Evolutionary conservation across 495 filamentous ascomycete species (phyloP).

Genomic region (Penicillium psychrofluorescens): DNA sequence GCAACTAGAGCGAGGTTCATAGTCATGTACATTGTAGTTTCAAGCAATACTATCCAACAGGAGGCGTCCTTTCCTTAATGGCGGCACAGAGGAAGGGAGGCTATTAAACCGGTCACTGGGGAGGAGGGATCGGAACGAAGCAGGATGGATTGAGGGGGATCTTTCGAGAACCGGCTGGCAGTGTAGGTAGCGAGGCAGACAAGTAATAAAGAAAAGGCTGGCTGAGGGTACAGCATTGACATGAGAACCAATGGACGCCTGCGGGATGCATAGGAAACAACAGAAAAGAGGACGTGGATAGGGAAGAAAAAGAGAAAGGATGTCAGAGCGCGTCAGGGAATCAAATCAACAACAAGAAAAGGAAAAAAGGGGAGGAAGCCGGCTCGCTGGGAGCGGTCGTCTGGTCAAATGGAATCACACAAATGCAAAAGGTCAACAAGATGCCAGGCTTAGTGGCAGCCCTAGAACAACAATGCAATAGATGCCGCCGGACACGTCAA

Average conservation of each 20-base stretch:
- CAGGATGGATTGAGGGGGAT: too few species aligned
- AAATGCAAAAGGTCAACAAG: constrained; percentile 14
- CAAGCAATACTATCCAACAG: too few species aligned
- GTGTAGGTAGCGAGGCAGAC: constrained; percentile 10
- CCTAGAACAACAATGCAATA: constrained; percentile 14
- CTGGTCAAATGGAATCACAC: constrained; percentile 17
- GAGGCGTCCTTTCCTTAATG: too few species aligned
- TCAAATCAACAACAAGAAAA: constrained; percentile 17
- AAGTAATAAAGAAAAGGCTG: constrained; percentile 12
- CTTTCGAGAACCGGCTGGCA: constrained; percentile 2
- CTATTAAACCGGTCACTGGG: constrained; percentile 1
- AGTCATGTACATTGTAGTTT: constrained; percentile 28
- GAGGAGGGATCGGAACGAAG: too few species aligned
- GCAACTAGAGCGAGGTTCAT: neutral
- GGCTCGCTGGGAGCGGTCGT: constrained; percentile 28
- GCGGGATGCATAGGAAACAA: constrained; percentile 32
- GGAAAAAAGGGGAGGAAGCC: constrained; percentile 26
- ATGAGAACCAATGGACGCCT: constrained; percentile 40
- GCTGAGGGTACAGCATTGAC: constrained; percentile 21
- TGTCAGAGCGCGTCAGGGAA: constrained; percentile 21
- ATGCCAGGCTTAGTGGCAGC: constrained; percentile 3
- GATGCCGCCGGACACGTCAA: constrained; percentile 5
- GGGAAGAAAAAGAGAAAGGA: constrained; percentile 24
- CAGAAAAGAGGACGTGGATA: constrained; percentile 21
- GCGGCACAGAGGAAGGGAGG: neutral